These are phyloP conservation scores for Mycena floridula DNA, from an alignment of 768 basidiomycete species.

Conservation along the genomic window DNA sequence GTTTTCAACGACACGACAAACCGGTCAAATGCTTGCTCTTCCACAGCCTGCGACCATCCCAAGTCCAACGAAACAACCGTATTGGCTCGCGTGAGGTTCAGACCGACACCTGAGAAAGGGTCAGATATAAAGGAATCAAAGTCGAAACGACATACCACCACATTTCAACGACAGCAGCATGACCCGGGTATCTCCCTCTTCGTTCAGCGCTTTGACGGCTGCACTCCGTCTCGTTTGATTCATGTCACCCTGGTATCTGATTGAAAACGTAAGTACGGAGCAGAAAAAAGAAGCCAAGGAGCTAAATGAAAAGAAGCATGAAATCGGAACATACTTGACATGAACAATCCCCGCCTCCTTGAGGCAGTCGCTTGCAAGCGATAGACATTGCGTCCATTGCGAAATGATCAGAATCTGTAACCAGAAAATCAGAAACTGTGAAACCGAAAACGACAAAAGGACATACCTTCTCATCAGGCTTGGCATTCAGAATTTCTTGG, in stretches of 20 bases:
- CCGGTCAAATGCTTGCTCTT: constrained; percentile 56
- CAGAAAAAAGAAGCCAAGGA: no score
- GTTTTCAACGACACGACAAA: no score
- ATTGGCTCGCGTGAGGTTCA: constrained; percentile 59
- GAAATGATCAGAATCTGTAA: constrained; percentile 59
- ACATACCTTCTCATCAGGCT: constrained; percentile 65
- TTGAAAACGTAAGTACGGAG: neutral
- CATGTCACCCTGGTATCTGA: constrained; percentile 61
- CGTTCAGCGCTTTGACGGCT: constrained; percentile 55
- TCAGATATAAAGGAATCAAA: neutral
- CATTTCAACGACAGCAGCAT: constrained; percentile 65
- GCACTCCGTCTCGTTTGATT: constrained; percentile 41
- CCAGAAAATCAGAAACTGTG: constrained; percentile 1
- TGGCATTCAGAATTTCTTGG: constrained; percentile 32
- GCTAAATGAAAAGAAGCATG: neutral
- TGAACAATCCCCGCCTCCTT: constrained; percentile 41
- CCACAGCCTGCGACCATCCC: constrained; percentile 60
- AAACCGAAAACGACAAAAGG: no score
- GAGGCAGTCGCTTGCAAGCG: constrained; percentile 58
- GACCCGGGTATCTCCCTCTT: constrained; percentile 45
- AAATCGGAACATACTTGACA: constrained; percentile 38
- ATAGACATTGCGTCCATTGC: constrained; percentile 64
- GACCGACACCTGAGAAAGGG: constrained; percentile 30
- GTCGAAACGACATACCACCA: constrained; percentile 34
- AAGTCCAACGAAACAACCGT: constrained; percentile 60